Base-by-base conservation (phyloP, 2,329 filamentous ascomycete species). In the Myriangium duriaei region DNA sequence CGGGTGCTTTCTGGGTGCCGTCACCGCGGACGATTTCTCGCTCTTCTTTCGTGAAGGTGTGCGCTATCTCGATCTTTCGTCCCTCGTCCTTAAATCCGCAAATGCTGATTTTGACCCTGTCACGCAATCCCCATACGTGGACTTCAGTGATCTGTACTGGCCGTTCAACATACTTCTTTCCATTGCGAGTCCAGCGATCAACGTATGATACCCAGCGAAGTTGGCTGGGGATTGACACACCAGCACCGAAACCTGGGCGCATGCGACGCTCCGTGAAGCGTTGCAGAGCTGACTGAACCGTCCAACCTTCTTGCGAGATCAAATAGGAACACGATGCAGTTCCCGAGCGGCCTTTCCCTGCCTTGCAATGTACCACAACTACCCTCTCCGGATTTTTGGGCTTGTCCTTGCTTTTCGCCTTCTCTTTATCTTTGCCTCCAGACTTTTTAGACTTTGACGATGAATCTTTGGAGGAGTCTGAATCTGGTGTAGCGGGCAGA, bases 301-400 rank as follows among this genome's bases (percentile, higher is more conserved):
- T 68, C 79, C 78, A 82, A 3, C 74, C 76, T 52, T 91, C 81
- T 55, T 96, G 83, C 5, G 81, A 78, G 50, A 98, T 91, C 41
- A 98, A 65, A 56, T 94, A 96, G 49, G 81, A 83, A 59, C 84
- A 93, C 18, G 80, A 79, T 50, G 85, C 76, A 0, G 85, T 94
- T 3, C 91, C 91, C 47, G 84, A 93, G 35, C 91, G 71, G 1
- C 91, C 91, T 60, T 98, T 98, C 2, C 91, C 91, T 1, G 91
- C 91, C 57, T 96, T 96, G 66, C 91, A 96, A 59, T 98, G 91
- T 5, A 96, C 85, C 5, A 96, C 87, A 0, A 80, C 80, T 0
- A 96, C 84, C 21, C 85, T 69, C 26, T 65, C 63, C 15, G 21
- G 21, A 13, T 39, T 39, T 14, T 39, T 30, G 3, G n/a, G n/a